A percentile compares a stretch with the other conserved stretches of the same genome.
phyloP scores from a whole-genome alignment of 257 asterid genomes.

The Penstemon eatonii region DNA sequence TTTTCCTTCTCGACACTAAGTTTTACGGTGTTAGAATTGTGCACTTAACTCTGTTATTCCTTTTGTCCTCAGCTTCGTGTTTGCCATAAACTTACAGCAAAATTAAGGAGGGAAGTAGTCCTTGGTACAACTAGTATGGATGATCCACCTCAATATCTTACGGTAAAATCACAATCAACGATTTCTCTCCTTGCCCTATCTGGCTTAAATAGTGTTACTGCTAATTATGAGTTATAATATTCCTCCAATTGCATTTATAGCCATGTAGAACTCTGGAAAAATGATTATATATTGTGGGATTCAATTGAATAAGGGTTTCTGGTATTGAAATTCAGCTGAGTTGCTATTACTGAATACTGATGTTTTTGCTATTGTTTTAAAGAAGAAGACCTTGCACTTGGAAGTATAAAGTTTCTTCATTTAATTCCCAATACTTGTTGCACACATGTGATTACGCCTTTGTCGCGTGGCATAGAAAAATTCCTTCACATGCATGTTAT shows the following conservation, averaged over 20 bases:
- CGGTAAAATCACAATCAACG: conserved; percentile 44
- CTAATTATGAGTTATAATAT: neutral
- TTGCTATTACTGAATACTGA: neutral
- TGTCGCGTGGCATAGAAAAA: no score
- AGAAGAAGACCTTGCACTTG: no score
- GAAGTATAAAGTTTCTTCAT: no score
- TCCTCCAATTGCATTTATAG: neutral
- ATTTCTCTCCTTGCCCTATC: neutral
- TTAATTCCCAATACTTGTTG: no score
- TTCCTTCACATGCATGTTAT: no score
- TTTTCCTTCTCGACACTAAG: conserved; percentile 18
- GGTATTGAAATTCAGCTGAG: neutral
- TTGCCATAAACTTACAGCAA: conserved; percentile 89
- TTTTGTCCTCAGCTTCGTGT: conserved; percentile 66
- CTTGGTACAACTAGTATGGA: conserved; percentile 90
- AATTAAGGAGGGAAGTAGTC: conserved; percentile 84
- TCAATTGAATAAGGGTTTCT: neutral
- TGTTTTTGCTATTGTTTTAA: neutral
- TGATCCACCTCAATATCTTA: conserved; percentile 84
- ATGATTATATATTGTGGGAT: neutral
- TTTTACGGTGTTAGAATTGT: conserved; percentile 3
- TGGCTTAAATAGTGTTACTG: neutral
- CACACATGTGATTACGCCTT: no score
- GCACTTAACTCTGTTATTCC: conserved; percentile 26
- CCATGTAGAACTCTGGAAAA: neutral